Percentiles rank a stretch among this genome's conserved stretches.
Conservation (phyloP, 2,329 filamentous ascomycete species). For the Paecilomyces niveus region DNA sequence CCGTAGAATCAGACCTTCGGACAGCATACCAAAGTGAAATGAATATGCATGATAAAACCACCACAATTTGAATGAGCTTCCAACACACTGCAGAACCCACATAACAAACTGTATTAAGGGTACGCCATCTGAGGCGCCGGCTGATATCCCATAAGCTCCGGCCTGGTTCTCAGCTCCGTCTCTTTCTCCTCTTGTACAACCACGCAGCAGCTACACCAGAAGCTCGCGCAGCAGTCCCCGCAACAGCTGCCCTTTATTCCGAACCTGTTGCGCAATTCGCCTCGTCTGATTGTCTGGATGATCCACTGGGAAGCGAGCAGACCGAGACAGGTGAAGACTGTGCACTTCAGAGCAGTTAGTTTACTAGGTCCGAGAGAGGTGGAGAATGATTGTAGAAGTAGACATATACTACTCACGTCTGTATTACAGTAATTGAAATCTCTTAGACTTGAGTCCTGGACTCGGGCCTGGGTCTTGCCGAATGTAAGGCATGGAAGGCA, state of each 20-base stretch:
- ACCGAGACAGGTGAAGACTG: slow-evolving; percentile 7
- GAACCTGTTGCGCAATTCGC: slow-evolving; percentile 10
- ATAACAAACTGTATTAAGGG: not conserved
- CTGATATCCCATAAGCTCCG: slow-evolving; percentile 7
- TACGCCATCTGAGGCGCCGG: slow-evolving; percentile 6
- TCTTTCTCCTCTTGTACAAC: slow-evolving; percentile 16
- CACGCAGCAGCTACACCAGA: slow-evolving; percentile 13
- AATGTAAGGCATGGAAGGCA: slow-evolving; percentile 13
- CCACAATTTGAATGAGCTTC: no score
- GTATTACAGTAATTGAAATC: slow-evolving; percentile 7
- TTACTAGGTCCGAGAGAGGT: not conserved
- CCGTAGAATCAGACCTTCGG: no score
- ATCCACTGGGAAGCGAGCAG: slow-evolving; percentile 12
- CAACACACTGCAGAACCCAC: not conserved
- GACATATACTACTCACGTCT: not conserved
- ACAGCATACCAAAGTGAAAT: no score
- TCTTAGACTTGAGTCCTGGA: slow-evolving; percentile 4
- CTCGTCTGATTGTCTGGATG: slow-evolving; percentile 10
- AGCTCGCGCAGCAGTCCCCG: slow-evolving; percentile 11
- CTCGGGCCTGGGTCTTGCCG: slow-evolving; percentile 10
- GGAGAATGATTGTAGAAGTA: not conserved
- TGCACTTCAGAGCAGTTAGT: slow-evolving; percentile 5
- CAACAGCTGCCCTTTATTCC: slow-evolving; percentile 12
- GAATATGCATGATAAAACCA: no score
- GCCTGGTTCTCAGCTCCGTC: slow-evolving; percentile 9